A percentile compares a stretch with the other conserved stretches of the same genome.
Evolutionary conservation across 2,329 filamentous ascomycete genomes (phyloP).

Genomic region (Cladosporium sp.): DNA sequence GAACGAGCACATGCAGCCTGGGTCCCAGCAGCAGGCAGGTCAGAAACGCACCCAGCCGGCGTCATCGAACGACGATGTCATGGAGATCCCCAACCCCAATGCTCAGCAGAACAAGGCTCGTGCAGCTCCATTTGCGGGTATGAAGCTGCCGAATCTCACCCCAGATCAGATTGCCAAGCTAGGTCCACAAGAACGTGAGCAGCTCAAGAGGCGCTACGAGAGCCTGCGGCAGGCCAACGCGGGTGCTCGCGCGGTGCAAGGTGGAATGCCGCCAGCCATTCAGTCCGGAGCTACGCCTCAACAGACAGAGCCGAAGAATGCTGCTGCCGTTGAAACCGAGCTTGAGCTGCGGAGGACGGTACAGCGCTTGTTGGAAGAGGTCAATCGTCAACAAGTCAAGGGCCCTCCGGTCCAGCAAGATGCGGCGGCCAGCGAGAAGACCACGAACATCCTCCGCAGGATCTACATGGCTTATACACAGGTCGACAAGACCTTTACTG

Average conservation of each 20-base stretch:
- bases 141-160: slow-evolving; percentile 11
- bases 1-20: slow-evolving; percentile 4
- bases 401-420: slow-evolving; percentile 23
- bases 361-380: slow-evolving; percentile 18
- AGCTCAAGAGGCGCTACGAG: slow-evolving; percentile 12
- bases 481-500: slow-evolving; percentile 19
- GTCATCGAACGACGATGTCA: slow-evolving; percentile 34
- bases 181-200: slow-evolving; percentile 14
- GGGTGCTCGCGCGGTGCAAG: slow-evolving; percentile 2
- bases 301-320: slow-evolving; percentile 38
- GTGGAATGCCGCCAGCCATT: neutral
- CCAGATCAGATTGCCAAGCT: slow-evolving; percentile 22
- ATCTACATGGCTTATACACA: slow-evolving; percentile 21
- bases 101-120: slow-evolving; percentile 2
- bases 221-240: slow-evolving; percentile 6
- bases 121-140: neutral
- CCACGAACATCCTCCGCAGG: slow-evolving; percentile 20
- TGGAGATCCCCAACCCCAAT: slow-evolving; percentile 33
- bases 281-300: slow-evolving; percentile 17
- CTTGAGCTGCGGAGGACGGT: neutral
- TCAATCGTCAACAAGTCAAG: slow-evolving; percentile 19
- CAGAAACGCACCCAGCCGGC: slow-evolving; percentile 10
- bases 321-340: slow-evolving; percentile 22
- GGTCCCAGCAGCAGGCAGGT: slow-evolving; percentile 2
- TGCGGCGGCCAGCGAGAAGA: slow-evolving; percentile 14